Conservation (phyloP, 2,329 filamentous ascomycete genomes). For the Sarocladium oryzae region DNA sequence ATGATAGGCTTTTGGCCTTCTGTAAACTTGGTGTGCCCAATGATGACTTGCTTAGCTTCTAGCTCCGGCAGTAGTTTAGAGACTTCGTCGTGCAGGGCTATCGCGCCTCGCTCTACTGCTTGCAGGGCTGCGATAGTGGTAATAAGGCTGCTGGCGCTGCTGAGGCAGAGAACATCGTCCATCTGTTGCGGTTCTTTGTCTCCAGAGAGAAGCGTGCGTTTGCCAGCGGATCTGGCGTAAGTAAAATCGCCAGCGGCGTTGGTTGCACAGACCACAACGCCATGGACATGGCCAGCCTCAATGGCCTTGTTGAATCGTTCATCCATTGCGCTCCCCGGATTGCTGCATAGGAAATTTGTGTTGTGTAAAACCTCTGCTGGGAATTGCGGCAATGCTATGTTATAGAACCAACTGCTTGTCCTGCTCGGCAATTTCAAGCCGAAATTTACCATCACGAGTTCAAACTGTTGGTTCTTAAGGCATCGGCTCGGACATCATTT, state of each 20-base stretch:
- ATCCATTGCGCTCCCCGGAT: no score
- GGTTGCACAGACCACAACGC: slow-evolving; percentile 35
- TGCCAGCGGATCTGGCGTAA: slow-evolving; percentile 32
- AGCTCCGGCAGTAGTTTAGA: slow-evolving; percentile 40
- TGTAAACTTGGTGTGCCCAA: slow-evolving; percentile 31
- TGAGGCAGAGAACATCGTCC: slow-evolving; percentile 30
- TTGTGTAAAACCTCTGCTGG: no score
- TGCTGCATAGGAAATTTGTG: no score
- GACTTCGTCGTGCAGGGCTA: slow-evolving; percentile 40
- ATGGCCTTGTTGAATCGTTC: slow-evolving; percentile 23
- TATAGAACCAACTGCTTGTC: no score
- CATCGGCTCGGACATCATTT: no score
- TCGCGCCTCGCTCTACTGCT: slow-evolving; percentile 40
- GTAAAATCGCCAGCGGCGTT: slow-evolving; percentile 30
- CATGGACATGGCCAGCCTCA: slow-evolving; percentile 35
- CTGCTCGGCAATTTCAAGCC: no score
- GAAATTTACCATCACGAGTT: no score
- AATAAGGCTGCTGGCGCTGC: slow-evolving; percentile 37
- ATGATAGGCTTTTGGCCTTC: slow-evolving; percentile 31
- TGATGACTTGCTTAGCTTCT: slow-evolving; percentile 38
- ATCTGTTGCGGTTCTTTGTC: slow-evolving; percentile 30
- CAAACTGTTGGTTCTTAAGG: no score
- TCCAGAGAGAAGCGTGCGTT: slow-evolving; percentile 32
- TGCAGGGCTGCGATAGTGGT: slow-evolving; percentile 22
- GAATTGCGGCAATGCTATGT: no score